Conservation (phyloP, 176 grass and related monocot genomes). For the Triticum dicoccoides region DNA sequence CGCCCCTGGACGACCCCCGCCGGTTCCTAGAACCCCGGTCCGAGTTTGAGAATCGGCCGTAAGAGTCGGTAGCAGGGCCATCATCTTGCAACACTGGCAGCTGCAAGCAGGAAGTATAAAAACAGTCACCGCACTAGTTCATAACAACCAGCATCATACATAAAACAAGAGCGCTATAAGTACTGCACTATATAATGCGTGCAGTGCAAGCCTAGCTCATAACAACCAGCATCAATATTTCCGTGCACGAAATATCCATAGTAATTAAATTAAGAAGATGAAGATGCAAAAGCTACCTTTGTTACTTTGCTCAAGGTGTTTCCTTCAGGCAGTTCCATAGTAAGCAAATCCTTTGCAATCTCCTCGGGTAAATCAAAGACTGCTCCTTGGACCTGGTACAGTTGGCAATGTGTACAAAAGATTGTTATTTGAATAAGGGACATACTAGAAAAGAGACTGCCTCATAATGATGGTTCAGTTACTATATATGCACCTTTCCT, state of each 20-base stretch:
- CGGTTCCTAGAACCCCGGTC: conserved; percentile 55
- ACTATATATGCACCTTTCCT: background rate
- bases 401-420: conserved; percentile 18
- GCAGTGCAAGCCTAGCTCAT: background rate
- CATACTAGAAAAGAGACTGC: background rate
- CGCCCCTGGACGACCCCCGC: conserved; percentile 31
- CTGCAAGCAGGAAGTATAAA: conserved; percentile 48
- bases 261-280: background rate
- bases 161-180: background rate
- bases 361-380: conserved; percentile 99
- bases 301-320: conserved; percentile 81
- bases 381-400: conserved; percentile 85
- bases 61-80: conserved; percentile 65
- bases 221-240: background rate
- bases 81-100: conserved; percentile 94
- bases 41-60: conserved; percentile 69
- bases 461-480: background rate
- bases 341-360: conserved; percentile 70
- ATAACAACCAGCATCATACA: conserved; percentile 3
- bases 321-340: conserved; percentile 71
- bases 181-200: background rate
- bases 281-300: conserved; percentile 59
- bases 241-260: background rate
- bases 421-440: background rate
- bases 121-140: conserved; percentile 18